Percentiles rank a stretch among this genome's conserved stretches.
Evolutionary conservation across 2,329 filamentous ascomycete genomes (phyloP).

Genomic region (Hymenoscyphus albidus): DNA sequence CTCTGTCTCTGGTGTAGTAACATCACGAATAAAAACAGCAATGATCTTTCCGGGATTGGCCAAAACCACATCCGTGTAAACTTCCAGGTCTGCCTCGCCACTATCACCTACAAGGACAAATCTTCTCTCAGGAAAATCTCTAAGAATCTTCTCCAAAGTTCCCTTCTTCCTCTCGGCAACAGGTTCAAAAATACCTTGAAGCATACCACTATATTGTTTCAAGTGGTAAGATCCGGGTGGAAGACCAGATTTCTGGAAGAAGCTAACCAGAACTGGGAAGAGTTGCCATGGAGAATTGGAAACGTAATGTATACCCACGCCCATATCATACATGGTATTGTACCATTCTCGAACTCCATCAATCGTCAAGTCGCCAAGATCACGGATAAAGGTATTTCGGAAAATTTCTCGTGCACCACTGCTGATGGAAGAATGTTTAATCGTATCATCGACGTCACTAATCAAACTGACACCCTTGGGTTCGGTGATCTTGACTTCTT

Average conservation of each 20-base stretch:
- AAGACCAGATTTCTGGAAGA: conserved; percentile 74
- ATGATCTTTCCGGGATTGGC: conserved; percentile 75
- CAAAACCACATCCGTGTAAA: conserved; percentile 89
- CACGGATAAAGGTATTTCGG: conserved; percentile 89
- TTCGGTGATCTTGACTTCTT: conserved; percentile 73
- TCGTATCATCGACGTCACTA: conserved; percentile 95
- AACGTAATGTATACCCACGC: conserved; percentile 90
- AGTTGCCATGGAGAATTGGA: conserved; percentile 99
- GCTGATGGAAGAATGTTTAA: conserved; percentile 91
- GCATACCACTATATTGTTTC: conserved; percentile 94
- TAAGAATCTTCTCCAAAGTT: conserved; percentile 77
- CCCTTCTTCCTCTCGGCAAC: conserved; percentile 92
- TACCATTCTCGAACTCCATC: conserved; percentile 93
- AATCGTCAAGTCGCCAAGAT: conserved; percentile 75
- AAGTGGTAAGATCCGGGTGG: conserved; percentile 88
- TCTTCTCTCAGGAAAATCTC: conserved; percentile 82
- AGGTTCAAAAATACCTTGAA: conserved; percentile 96
- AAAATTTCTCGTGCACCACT: conserved; percentile 90
- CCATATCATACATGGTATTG: conserved; percentile 67
- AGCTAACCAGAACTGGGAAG: conserved; percentile 82
- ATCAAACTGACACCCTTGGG: conserved; percentile 83
- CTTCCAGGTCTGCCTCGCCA: conserved; percentile 93
- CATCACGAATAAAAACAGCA: conserved; percentile 91
- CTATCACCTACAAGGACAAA: conserved; percentile 95
- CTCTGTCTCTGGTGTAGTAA: conserved; percentile 72